phyloP scores from a whole-genome alignment of 352 stramenopile species.

The Globisporangium polare region DNA sequence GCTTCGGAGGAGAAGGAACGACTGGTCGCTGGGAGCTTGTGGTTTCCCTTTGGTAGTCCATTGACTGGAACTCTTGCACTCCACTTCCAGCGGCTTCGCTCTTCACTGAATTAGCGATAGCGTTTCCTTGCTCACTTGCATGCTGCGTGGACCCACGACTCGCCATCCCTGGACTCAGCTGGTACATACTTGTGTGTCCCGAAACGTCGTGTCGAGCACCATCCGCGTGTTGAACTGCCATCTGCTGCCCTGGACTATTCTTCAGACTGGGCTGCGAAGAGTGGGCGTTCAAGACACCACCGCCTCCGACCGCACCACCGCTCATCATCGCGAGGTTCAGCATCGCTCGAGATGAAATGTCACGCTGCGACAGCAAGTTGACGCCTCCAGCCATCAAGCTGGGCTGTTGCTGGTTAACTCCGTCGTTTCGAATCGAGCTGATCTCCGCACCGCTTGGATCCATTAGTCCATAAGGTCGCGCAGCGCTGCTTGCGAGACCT shows the following conservation, averaged over 20 bases:
- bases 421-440: constrained; percentile 6
- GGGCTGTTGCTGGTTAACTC: background rate
- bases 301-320: constrained; percentile 21
- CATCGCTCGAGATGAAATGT: constrained; percentile 49
- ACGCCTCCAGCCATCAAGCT: constrained; percentile 17
- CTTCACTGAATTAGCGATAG: background rate
- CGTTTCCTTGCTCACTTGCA: background rate
- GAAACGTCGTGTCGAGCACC: constrained; percentile 5
- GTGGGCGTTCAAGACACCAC: constrained; percentile 13
- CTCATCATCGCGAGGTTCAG: constrained; percentile 55
- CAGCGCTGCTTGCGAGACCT: constrained; percentile 19
- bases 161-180: constrained; percentile 8
- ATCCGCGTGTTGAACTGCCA: constrained; percentile 3
- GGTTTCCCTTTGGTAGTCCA: constrained; percentile 1
- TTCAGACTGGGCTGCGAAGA: constrained; percentile 13
- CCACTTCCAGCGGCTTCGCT: background rate
- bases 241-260: constrained; percentile 12
- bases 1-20: constrained; percentile 16
- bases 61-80: background rate
- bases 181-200: constrained; percentile 10
- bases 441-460: constrained; percentile 16
- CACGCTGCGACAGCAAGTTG: constrained; percentile 28
- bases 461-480: constrained; percentile 23
- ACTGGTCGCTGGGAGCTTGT: background rate
- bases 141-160: background rate